Evolutionary conservation across 2,329 filamentous ascomycete species (phyloP), one percentile per base, ranked within the genome.

Genomic region (Trichoderma arundinaceum): DNA sequence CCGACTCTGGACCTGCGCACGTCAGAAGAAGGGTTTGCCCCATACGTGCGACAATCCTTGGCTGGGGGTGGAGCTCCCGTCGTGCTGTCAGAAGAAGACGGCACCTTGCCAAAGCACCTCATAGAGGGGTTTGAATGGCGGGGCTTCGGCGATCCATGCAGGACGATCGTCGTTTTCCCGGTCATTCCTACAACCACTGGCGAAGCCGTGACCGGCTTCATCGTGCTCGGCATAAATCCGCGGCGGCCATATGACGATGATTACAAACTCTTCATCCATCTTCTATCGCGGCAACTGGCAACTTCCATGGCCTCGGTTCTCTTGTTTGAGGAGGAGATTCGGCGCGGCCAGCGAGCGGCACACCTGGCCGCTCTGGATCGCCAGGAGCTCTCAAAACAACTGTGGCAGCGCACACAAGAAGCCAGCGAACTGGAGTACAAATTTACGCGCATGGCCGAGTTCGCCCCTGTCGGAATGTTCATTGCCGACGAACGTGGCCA

Each of bases 381-480:
- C 1, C 90, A 92, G 69, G 89, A 92, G 72, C 83, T 95, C 3
- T 92, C 90, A 0, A 85, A 92, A 74, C 90, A 94, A 73, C 82
- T 95, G 13, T 87, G 88, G 49, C 82, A 90, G 17, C 80, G 85
- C 38, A 88, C 86, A 0, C 83, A 86, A 70, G 85, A 89, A 71
- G 85, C 86, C 0, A 81, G 84, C 48, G 86, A 89, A 71, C 88
- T 88, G 73, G 92, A 95, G 74, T 89, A 90, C 38, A 89, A 90
- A 66, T 95, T 95, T 74, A 92, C 90, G 0, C 84, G 91, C 51
- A 93, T 95, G 90, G 91, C 92, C 2, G 91, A 94, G 73, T 92
- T 92, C 69, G 90, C 91, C 0, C 92, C 92, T 0, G 91, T 94
- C 1, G 92, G 92, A 33, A 90, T 96, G 79, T 94, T 94, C 74